phyloP scores from a whole-genome alignment of 768 basidiomycete species.

The Astraeus odoratus region DNA sequence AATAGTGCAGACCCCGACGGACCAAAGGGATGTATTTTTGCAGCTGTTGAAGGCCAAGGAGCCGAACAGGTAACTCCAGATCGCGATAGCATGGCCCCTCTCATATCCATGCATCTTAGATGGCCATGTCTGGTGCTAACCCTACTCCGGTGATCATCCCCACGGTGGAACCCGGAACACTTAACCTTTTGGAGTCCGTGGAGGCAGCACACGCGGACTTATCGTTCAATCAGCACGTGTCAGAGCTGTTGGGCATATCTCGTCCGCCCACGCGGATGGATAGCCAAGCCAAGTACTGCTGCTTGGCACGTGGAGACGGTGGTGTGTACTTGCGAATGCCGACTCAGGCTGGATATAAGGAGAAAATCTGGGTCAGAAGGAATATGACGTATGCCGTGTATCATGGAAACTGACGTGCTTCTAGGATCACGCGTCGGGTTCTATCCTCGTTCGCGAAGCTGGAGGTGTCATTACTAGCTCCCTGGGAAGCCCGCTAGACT shows the following conservation, averaged over 20 bases:
- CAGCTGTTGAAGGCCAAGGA: constrained; percentile 83
- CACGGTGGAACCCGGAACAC: constrained; percentile 32
- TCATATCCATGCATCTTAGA: constrained; percentile 26
- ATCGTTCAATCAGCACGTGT: constrained; percentile 71
- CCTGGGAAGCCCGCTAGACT: constrained; percentile 70
- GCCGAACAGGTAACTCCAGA: constrained; percentile 51
- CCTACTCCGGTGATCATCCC: constrained; percentile 46
- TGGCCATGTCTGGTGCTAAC: constrained; percentile 44
- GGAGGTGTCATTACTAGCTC: constrained; percentile 88
- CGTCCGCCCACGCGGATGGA: constrained; percentile 79
- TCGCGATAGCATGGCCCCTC: background rate
- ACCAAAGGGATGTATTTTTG: constrained; percentile 73
- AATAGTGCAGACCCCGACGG: constrained; percentile 46
- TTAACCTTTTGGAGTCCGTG: constrained; percentile 84
- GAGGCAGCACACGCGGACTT: constrained; percentile 92
- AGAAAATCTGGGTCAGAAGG: constrained; percentile 91
- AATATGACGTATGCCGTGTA: accelerated
- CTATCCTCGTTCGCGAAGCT: constrained; percentile 79
- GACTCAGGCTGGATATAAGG: constrained; percentile 67
- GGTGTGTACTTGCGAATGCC: constrained; percentile 79
- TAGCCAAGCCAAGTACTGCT: constrained; percentile 92
- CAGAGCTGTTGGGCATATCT: constrained; percentile 58
- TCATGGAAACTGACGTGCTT: background rate
- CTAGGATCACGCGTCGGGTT: constrained; percentile 88
- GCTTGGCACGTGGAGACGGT: constrained; percentile 81